A percentile compares a stretch with the other conserved stretches of the same genome.
These are phyloP conservation scores for Kalmusia sp. DNA, from an alignment of 2,329 filamentous ascomycete species.

Conservation along the genomic window DNA sequence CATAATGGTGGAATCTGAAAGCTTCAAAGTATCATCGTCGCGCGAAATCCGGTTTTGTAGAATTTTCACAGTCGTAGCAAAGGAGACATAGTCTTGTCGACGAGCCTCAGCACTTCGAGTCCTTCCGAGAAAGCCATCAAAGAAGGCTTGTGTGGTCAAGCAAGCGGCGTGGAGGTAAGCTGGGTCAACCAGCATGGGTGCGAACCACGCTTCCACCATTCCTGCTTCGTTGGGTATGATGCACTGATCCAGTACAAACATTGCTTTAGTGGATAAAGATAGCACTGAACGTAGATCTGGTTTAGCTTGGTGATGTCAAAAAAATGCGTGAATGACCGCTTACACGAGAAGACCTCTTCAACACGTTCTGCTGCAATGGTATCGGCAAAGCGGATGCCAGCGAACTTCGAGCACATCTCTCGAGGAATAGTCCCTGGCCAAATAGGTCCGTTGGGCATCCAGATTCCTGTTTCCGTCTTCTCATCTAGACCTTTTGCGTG, in stretches of 20 bases:
- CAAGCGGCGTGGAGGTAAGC: neutral
- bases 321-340: neutral
- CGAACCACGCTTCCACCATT: neutral
- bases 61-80: neutral
- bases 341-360: neutral
- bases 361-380: neutral
- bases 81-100: neutral
- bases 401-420: neutral
- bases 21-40: neutral
- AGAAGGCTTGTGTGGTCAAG: neutral
- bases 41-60: neutral
- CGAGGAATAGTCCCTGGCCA: neutral
- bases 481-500: neutral
- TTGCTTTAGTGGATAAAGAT: neutral
- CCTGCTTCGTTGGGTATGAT: slow-evolving; percentile 1
- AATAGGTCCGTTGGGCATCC: neutral
- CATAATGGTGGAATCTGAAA: neutral
- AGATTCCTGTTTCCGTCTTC: neutral
- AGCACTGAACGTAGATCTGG: neutral
- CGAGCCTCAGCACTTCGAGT: neutral
- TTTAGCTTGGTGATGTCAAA: neutral
- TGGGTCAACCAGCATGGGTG: neutral
- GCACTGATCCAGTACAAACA: neutral
- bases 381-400: slow-evolving; percentile 1
- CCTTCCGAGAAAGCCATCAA: neutral